A percentile compares a stretch with the other conserved stretches of the same genome.
These are phyloP conservation scores for Geum urbanum DNA, from an alignment of 306 rosid species.

Conservation along the genomic window DNA sequence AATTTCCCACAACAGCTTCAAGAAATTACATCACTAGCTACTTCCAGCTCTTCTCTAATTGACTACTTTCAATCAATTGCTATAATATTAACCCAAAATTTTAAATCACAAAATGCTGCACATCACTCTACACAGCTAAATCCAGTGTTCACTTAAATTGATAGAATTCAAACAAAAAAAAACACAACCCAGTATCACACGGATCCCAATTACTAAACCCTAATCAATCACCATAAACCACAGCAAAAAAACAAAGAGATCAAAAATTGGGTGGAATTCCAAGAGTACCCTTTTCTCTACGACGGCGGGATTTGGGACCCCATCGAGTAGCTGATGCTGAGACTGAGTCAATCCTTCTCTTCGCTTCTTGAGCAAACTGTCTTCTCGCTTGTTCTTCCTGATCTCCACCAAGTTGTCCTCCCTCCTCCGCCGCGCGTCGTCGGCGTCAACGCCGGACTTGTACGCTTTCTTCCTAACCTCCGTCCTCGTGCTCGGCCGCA, in stretches of 20 bases:
- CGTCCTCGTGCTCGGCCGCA: conserved; percentile 47
- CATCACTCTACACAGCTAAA: no score
- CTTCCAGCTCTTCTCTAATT: no score
- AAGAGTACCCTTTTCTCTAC: conserved; percentile 38
- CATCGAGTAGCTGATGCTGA: conserved; percentile 44
- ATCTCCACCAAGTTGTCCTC: conserved; percentile 60
- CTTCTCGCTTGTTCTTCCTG: conserved; percentile 67
- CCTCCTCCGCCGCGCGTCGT: conserved; percentile 57
- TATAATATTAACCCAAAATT: neutral
- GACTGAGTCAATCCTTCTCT: conserved; percentile 46
- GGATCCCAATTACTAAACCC: no score
- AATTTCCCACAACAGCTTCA: no score
- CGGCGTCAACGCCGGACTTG: conserved; percentile 61
- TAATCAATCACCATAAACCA: neutral
- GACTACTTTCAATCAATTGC: neutral
- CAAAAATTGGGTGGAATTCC: neutral
- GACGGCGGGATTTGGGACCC: conserved; percentile 27
- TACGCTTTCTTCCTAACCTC: conserved; percentile 57
- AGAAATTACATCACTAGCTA: no score
- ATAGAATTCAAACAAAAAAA: no score
- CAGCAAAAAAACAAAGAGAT: neutral
- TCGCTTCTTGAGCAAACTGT: conserved; percentile 55
- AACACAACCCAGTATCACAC: neutral
- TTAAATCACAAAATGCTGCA: neutral
- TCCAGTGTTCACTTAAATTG: no score